A percentile compares a stretch with the other conserved stretches of the same genome.
phyloP scores from a whole-genome alignment of 805 yeast genomes.

The Komagataella mondaviorum region DNA sequence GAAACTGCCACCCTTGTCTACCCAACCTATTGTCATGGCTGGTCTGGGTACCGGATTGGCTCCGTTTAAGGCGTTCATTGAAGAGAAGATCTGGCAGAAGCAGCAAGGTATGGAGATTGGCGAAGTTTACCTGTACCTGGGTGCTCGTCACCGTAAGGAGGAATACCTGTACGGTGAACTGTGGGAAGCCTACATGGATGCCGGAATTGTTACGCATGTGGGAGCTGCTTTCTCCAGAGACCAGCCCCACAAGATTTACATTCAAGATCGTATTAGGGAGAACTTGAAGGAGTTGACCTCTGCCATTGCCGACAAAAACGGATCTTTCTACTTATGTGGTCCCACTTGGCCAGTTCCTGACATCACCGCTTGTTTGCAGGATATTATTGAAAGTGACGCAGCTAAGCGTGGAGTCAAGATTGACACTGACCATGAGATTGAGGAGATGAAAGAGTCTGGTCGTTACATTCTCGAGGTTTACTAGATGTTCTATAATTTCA shows the following conservation, averaged over 20 bases:
- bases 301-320: constrained; percentile 66
- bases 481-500: constrained; percentile 18
- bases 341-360: constrained; percentile 99
- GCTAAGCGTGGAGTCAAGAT: constrained; percentile 47
- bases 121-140: constrained; percentile 74
- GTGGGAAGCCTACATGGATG: constrained; percentile 93
- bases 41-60: constrained; percentile 98
- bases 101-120: constrained; percentile 85
- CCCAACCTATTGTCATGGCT: constrained; percentile 90
- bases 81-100: constrained; percentile 88
- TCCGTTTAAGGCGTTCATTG: constrained; percentile 94
- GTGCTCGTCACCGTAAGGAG: constrained; percentile 91
- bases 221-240: constrained; percentile 99
- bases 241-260: constrained; percentile 86
- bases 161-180: constrained; percentile 93
- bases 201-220: constrained; percentile 83
- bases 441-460: constrained; percentile 85
- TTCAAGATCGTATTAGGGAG: constrained; percentile 86
- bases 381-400: constrained; percentile 65
- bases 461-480: constrained; percentile 91
- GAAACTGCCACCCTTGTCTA: constrained; percentile 82
- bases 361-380: constrained; percentile 79
- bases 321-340: constrained; percentile 93
- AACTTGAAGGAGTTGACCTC: constrained; percentile 58
- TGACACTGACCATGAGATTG: constrained; percentile 71